Evolutionary conservation across 139 green algal genomes (phyloP).

Genomic region (Tetraselmis chui): DNA sequence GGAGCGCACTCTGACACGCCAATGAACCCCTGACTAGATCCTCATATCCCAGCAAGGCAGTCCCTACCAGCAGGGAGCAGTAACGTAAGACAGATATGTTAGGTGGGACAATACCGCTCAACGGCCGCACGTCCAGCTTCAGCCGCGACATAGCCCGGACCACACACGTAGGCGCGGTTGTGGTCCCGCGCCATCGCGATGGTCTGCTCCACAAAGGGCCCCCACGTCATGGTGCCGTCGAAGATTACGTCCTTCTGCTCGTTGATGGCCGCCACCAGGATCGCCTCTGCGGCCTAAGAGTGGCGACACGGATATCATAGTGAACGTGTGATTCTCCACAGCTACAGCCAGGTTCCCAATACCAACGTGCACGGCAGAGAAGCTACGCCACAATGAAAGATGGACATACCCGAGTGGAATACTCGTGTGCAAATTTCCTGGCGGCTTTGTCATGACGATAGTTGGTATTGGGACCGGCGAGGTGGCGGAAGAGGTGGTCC

Average conservation of each 20-base stretch:
- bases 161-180: constrained; percentile 30
- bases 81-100: neutral
- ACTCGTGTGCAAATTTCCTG: constrained; percentile 37
- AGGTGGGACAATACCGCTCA: constrained; percentile 11
- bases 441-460: neutral
- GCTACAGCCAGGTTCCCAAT: no score
- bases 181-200: constrained; percentile 45
- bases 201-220: constrained; percentile 44
- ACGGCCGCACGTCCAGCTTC: constrained; percentile 22
- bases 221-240: constrained; percentile 43
- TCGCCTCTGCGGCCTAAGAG: constrained; percentile 20
- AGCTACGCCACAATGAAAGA: neutral
- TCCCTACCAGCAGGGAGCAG: constrained; percentile 17
- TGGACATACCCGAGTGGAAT: constrained; percentile 23
- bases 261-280: constrained; percentile 39
- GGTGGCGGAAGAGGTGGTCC: constrained; percentile 29
- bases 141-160: constrained; percentile 28
- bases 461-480: neutral
- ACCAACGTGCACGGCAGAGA: no score
- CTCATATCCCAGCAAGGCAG: no score
- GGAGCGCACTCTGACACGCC: no score
- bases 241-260: constrained; percentile 39
- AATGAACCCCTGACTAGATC: no score
- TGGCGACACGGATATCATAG: no score
- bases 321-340: no score